Evolutionary conservation across 306 rosid genomes (phyloP).

Genomic region (Luffa acutangula): DNA sequence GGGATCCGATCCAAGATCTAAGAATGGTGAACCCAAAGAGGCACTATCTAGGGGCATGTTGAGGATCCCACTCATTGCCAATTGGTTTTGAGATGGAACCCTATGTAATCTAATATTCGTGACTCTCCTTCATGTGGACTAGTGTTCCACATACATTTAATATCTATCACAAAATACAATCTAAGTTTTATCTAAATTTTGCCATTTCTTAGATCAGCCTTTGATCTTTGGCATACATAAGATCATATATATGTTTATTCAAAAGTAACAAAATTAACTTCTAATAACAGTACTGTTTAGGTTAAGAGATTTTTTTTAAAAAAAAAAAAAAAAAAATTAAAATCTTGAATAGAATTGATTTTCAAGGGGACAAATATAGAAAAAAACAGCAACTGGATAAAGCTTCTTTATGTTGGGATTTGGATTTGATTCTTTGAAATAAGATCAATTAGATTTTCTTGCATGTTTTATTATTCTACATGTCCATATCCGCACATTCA

Average conservation of each 20-base stretch:
- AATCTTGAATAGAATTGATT: not conserved
- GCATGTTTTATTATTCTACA: not conserved
- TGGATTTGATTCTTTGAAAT: conserved; percentile 4
- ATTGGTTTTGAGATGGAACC: too few species aligned
- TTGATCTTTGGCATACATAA: not conserved
- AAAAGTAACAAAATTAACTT: not conserved
- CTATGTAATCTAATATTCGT: too few species aligned
- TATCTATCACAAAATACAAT: not conserved
- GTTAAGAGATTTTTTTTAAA: not conserved
- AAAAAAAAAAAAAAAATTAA: too few species aligned
- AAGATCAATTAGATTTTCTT: not conserved
- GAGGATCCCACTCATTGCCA: too few species aligned
- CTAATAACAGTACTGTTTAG: not conserved
- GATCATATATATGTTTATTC: not conserved
- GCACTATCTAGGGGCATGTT: too few species aligned
- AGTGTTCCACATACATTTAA: too few species aligned
- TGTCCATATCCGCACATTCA: not conserved
- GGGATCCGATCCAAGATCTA: too few species aligned
- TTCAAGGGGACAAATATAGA: not conserved
- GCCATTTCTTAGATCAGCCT: not conserved
- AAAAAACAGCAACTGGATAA: not conserved
- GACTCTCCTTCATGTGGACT: too few species aligned
- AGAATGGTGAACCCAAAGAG: too few species aligned
- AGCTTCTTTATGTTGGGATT: conserved; percentile 6
- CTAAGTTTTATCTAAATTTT: not conserved